Evolutionary conservation across 2,329 filamentous ascomycete genomes (phyloP).

Genomic region (Drechmeria coniospora): DNA sequence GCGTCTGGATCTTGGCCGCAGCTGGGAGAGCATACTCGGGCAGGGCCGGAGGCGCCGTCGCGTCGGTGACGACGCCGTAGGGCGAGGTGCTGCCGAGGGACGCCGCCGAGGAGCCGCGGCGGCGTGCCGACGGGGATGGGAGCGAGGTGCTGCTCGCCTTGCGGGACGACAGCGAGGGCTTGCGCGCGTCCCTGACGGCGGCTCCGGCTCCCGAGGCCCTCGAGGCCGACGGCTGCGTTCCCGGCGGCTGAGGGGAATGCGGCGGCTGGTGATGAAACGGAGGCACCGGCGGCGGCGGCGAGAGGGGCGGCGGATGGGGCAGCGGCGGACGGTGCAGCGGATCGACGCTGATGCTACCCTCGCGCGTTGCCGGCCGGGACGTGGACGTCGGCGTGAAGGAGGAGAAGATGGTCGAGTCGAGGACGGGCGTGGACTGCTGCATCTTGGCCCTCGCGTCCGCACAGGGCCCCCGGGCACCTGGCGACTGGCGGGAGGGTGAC

Average conservation of each 20-base stretch:
- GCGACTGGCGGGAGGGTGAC: background rate
- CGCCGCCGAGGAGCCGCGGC: constrained; percentile 20
- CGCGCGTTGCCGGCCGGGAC: constrained; percentile 21
- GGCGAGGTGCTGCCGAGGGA: constrained; percentile 19
- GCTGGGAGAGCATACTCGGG: constrained; percentile 37
- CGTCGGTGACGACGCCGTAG: constrained; percentile 27
- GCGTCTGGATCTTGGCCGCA: constrained; percentile 25
- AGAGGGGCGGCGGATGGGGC: background rate
- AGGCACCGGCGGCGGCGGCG: background rate
- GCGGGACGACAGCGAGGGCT: constrained; percentile 4
- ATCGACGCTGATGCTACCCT: constrained; percentile 9
- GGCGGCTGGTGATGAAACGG: background rate
- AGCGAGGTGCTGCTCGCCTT: constrained; percentile 11
- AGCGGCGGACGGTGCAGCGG: background rate
- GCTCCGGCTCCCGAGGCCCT: too few species aligned
- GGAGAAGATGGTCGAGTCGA: constrained; percentile 20
- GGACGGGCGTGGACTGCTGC: constrained; percentile 15
- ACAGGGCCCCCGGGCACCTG: too few species aligned
- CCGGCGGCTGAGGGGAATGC: background rate
- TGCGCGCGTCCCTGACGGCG: background rate
- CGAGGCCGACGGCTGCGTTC: too few species aligned
- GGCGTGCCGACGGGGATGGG: constrained; percentile 26
- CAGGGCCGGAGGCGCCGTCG: constrained; percentile 33
- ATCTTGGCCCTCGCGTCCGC: too few species aligned
- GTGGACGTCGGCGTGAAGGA: constrained; percentile 12